Base-by-base conservation (phyloP, 2,329 filamentous ascomycete species). In the Microsporum ferrugineum region DNA sequence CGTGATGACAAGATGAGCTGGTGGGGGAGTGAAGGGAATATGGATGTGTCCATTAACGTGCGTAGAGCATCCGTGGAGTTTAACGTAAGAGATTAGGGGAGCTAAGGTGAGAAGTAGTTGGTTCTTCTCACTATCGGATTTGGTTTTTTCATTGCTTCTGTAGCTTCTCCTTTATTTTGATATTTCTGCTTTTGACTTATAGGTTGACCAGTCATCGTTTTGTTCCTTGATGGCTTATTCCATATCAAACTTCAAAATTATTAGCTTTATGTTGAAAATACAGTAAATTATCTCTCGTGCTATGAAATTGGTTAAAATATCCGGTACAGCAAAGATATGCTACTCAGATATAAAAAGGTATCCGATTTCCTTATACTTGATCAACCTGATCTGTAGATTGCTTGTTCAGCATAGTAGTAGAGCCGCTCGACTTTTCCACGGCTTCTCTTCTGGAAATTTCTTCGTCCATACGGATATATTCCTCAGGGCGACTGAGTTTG, bases 1-100 rank as follows among this genome's bases (percentile, higher is more conserved):
- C 43, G n/a, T 7, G 60, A 56, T 59, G 56, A 38, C 34, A 43
- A 59, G 38, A 51, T 57, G 34, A 43, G 59, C 41, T 68, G 67
- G 66, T 68, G 66, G 67, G 66, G 67, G 8, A 62, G 63, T 23
- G 57, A 53, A 10, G 66, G 66, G 10, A 56, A 62, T 56, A 68
- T 67, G 66, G 39, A 64, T 59, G 68, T 69, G 43, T 6, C 5
- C 29, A 4, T 53, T 7, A n/a, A 53, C 5, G 45, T 5, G 27
- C 29, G 60, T 27, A 33, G 49, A 27, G 49, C 27, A 53, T 14
- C 29, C 27, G 49, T 53, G 49, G 31, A 53, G 49, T 53, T 53
- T 7, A 31, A 53, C n/a, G 5, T 53, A 12, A 31, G 49, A 34
- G 27, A n/a, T 17, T 53, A 53, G 14, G 12, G 43, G 17, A n/a